Percentiles rank a stretch among this genome's conserved stretches.
These are phyloP conservation scores for Tetradesmus obliquus DNA, from an alignment of 139 green algal species.

Conservation along the genomic window DNA sequence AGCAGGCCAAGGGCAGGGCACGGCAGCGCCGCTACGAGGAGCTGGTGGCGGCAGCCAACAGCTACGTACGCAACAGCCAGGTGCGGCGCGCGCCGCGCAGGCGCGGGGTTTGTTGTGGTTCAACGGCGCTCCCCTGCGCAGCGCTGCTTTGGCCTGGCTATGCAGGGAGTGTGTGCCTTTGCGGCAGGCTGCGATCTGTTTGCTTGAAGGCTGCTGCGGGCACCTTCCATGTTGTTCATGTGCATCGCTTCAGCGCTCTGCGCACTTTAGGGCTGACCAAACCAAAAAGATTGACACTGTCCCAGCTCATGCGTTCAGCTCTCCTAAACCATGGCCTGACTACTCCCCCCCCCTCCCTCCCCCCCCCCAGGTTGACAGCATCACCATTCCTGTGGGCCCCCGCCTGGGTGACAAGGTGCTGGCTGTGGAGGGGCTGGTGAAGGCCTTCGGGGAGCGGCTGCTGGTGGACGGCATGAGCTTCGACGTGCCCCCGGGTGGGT, in stretches of 20 bases:
- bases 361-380: constrained; percentile 69
- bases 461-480: constrained; percentile 74
- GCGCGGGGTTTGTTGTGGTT: background rate
- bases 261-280: too few relatives aligned
- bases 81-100: background rate
- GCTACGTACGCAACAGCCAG: constrained; percentile 58
- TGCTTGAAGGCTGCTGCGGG: too few relatives aligned
- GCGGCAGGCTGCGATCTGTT: too few relatives aligned
- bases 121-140: too few relatives aligned
- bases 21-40: constrained; percentile 81
- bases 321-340: too few relatives aligned
- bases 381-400: constrained; percentile 79
- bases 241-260: background rate
- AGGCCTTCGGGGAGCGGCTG: constrained; percentile 47
- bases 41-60: constrained; percentile 59
- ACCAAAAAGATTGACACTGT: too few relatives aligned
- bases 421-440: constrained; percentile 54
- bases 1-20: constrained; percentile 89
- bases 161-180: background rate
- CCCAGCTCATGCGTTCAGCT: too few relatives aligned
- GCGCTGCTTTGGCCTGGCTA: background rate
- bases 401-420: constrained; percentile 78
- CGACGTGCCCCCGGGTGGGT: constrained; percentile 63
- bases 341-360: background rate
- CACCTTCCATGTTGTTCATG: too few relatives aligned